Percentiles rank a stretch among this genome's conserved stretches.
These are phyloP conservation scores for Phytophthora ramorum DNA, from an alignment of 352 stramenopile species.

Conservation along the genomic window DNA sequence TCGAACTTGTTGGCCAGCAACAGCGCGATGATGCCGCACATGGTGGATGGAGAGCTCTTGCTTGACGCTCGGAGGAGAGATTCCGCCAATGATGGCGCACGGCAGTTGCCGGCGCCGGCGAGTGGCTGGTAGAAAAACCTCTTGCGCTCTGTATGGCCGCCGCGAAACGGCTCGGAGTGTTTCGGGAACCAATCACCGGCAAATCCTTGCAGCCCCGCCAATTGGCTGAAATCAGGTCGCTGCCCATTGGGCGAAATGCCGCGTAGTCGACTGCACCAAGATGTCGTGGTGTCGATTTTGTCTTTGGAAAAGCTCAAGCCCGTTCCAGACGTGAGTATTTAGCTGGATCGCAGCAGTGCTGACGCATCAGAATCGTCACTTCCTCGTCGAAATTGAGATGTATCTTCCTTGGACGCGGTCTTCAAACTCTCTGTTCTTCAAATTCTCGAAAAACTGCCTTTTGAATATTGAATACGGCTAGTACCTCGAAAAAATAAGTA, in stretches of 20 bases:
- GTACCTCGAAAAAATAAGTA: no score
- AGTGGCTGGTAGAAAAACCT: constrained; percentile 35
- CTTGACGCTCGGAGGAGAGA: constrained; percentile 22
- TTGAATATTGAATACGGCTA: no score
- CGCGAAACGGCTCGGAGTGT: constrained; percentile 24
- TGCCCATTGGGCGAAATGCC: neutral
- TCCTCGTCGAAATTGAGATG: neutral
- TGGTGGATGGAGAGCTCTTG: constrained; percentile 46
- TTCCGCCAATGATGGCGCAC: constrained; percentile 30
- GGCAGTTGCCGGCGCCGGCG: constrained; percentile 14
- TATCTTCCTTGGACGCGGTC: no score
- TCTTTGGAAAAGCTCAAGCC: no score
- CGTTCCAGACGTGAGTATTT: no score
- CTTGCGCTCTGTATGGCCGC: constrained; percentile 21
- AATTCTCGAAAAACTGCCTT: no score
- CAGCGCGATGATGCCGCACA: constrained; percentile 98
- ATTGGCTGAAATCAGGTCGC: neutral
- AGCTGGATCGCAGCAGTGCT: constrained; percentile 28
- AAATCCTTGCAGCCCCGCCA: constrained; percentile 1
- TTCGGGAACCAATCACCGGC: constrained; percentile 16
- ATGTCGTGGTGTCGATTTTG: no score
- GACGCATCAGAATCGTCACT: neutral
- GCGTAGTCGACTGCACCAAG: constrained; percentile 11
- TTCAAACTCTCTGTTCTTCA: no score
- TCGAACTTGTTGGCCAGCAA: constrained; percentile 95